phyloP scores from a whole-genome alignment of 2,329 filamentous ascomycete genomes.

The Diaporthe ilicicola region DNA sequence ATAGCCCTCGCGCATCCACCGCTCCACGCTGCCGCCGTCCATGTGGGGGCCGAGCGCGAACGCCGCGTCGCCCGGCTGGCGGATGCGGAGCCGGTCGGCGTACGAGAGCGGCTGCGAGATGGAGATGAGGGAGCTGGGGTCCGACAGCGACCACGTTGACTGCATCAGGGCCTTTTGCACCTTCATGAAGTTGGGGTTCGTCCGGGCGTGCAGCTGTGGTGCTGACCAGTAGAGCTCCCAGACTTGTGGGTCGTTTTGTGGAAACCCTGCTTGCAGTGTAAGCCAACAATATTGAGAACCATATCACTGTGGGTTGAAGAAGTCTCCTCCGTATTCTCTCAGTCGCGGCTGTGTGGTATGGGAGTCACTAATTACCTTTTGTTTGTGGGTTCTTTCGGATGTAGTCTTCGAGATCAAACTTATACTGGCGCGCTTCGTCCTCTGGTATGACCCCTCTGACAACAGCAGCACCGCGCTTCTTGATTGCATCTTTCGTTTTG shows the following conservation, averaged over 20 bases:
- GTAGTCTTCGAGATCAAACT: constrained; percentile 71
- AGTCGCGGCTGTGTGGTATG: fast-evolving
- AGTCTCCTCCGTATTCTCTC: not conserved
- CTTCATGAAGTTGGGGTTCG: constrained; percentile 69
- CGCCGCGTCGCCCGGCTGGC: constrained; percentile 73
- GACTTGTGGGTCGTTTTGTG: constrained; percentile 71
- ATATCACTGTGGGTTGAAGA: too few relatives aligned
- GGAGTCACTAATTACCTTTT: constrained; percentile 17
- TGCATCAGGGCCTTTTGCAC: constrained; percentile 69
- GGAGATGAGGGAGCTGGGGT: constrained; percentile 51
- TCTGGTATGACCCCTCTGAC: constrained; percentile 72
- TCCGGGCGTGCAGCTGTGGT: constrained; percentile 72
- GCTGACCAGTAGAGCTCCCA: constrained; percentile 81
- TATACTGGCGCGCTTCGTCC: constrained; percentile 69
- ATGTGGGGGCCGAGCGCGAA: constrained; percentile 79
- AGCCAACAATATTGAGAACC: too few relatives aligned
- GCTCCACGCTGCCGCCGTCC: constrained; percentile 78
- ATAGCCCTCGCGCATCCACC: constrained; percentile 78
- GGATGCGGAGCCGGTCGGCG: constrained; percentile 76
- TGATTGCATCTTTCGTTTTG: constrained; percentile 57
- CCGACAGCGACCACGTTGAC: constrained; percentile 26
- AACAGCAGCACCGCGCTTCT: constrained; percentile 69
- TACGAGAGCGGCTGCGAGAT: constrained; percentile 69
- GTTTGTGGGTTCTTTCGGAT: constrained; percentile 69
- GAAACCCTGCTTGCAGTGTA: constrained; percentile 61